A percentile compares a stretch with the other conserved stretches of the same genome.
phyloP scores from a whole-genome alignment of 768 basidiomycete genomes.

The Amanita pallidorosea region DNA sequence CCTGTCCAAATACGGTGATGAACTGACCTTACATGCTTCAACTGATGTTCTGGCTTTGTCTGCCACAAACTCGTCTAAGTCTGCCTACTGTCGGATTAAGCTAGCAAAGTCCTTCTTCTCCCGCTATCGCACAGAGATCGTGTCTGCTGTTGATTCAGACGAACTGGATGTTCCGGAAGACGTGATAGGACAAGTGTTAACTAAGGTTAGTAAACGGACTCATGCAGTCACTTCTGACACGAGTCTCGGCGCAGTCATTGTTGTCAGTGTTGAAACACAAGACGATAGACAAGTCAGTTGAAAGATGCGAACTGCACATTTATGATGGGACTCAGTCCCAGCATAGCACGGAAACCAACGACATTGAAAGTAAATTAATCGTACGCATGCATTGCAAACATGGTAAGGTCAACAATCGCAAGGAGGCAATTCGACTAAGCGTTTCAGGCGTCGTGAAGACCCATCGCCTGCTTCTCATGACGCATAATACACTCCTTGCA shows the following conservation, averaged over 20 bases:
- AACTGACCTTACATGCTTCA: conserved; percentile 59
- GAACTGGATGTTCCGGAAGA: conserved; percentile 36
- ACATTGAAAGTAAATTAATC: conserved; percentile 64
- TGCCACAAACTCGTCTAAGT: conserved; percentile 69
- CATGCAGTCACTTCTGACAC: background rate
- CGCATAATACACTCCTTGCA: conserved; percentile 46
- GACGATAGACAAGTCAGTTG: conserved; percentile 67
- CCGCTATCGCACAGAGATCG: conserved; percentile 29
- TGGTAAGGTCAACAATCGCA: conserved; percentile 30
- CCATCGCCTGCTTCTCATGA: conserved; percentile 56
- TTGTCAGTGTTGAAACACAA: conserved; percentile 66
- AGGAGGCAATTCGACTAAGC: background rate
- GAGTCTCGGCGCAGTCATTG: conserved; percentile 34
- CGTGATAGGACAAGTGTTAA: conserved; percentile 56
- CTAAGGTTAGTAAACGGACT: conserved; percentile 37
- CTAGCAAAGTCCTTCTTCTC: conserved; percentile 62
- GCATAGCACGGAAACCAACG: conserved; percentile 30
- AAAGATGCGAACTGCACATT: conserved; percentile 66
- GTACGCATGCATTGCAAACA: conserved; percentile 77
- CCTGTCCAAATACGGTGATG: conserved; percentile 75
- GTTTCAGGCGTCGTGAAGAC: conserved; percentile 69
- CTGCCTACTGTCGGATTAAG: conserved; percentile 74
- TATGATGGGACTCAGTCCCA: conserved; percentile 33
- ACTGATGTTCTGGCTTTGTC: conserved; percentile 52
- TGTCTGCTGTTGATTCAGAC: conserved; percentile 24